phyloP scores from a whole-genome alignment of 495 filamentous ascomycete genomes.

The Umbilicaria muhlenbergii region DNA sequence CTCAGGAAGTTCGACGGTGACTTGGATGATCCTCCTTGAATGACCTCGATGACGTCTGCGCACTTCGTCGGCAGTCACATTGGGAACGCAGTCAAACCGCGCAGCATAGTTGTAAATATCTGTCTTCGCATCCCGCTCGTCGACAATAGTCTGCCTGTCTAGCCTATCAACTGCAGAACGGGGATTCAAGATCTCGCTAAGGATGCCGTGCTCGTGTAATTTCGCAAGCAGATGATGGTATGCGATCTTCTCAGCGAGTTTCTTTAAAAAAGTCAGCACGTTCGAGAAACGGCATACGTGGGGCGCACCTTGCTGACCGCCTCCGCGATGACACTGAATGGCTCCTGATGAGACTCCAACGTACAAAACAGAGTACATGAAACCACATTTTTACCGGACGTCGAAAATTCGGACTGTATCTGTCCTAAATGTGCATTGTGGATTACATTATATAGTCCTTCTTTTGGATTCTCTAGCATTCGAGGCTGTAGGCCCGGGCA shows the following conservation, averaged over 20 bases:
- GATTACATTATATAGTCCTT: slow-evolving; percentile 12
- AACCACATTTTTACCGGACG: neutral
- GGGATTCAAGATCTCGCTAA: slow-evolving; percentile 14
- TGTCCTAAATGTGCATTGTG: slow-evolving; percentile 5
- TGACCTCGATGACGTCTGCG: slow-evolving; percentile 1
- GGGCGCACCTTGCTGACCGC: slow-evolving; percentile 15
- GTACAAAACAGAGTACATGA: slow-evolving; percentile 15
- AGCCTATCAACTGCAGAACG: slow-evolving; percentile 10
- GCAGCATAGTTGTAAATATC: slow-evolving; percentile 37
- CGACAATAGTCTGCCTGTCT: slow-evolving; percentile 12
- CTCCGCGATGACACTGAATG: slow-evolving; percentile 15
- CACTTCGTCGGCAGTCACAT: slow-evolving; percentile 11
- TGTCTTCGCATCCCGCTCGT: slow-evolving; percentile 19
- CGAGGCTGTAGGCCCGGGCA: slow-evolving; percentile 3
- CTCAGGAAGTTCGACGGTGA: slow-evolving; percentile 25
- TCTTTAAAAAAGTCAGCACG: slow-evolving; percentile 13
- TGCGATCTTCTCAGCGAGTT: slow-evolving; percentile 19
- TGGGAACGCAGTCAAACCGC: slow-evolving; percentile 24
- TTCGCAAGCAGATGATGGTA: slow-evolving; percentile 19
- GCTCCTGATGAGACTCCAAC: slow-evolving; percentile 11
- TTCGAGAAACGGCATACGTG: neutral
- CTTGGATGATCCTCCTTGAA: slow-evolving; percentile 13
- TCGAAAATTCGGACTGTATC: slow-evolving; percentile 6
- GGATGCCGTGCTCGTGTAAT: slow-evolving; percentile 16
- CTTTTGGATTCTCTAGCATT: slow-evolving; percentile 17